These are phyloP conservation scores for Naganishia cerealis DNA, from an alignment of 1,284 basidiomycete genomes.

Conservation along the genomic window DNA sequence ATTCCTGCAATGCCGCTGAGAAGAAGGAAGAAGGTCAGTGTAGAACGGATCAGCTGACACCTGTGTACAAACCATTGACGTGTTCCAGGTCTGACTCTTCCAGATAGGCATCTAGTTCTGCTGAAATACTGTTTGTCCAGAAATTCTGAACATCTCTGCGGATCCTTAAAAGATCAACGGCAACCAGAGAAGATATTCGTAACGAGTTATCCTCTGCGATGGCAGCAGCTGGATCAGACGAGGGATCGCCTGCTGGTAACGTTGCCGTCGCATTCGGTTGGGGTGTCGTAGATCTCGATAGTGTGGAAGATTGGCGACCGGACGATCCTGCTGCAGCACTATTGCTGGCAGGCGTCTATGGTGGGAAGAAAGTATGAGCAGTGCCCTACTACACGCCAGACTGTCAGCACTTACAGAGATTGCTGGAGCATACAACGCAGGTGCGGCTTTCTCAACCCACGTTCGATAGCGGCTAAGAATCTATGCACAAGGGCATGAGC, in stretches of 20 bases:
- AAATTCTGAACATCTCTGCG: conserved; percentile 34
- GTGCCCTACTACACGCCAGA: neutral
- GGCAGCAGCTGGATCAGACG: conserved; percentile 35
- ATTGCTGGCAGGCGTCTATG: neutral
- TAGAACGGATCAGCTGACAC: neutral
- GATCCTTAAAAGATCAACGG: conserved; percentile 44
- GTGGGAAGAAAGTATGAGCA: neutral
- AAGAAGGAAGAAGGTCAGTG: neutral
- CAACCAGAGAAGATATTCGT: conserved; percentile 39
- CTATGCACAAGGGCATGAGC: conserved; percentile 51
- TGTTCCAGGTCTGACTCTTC: conserved; percentile 11
- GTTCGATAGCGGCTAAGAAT: conserved; percentile 72
- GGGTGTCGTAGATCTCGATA: conserved; percentile 21
- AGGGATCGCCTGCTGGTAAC: conserved; percentile 28
- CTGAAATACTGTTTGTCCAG: conserved; percentile 33
- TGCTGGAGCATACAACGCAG: conserved; percentile 22
- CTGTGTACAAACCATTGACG: neutral
- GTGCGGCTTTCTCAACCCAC: conserved; percentile 62
- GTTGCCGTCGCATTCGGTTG: conserved; percentile 9
- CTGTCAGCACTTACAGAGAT: neutral
- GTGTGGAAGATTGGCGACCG: conserved; percentile 1
- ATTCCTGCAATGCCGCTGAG: conserved; percentile 28
- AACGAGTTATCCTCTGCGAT: conserved; percentile 41
- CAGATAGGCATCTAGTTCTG: neutral
- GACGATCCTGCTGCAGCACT: neutral